phyloP scores from a whole-genome alignment of 768 basidiomycete genomes.

The Mycena alexandri region DNA sequence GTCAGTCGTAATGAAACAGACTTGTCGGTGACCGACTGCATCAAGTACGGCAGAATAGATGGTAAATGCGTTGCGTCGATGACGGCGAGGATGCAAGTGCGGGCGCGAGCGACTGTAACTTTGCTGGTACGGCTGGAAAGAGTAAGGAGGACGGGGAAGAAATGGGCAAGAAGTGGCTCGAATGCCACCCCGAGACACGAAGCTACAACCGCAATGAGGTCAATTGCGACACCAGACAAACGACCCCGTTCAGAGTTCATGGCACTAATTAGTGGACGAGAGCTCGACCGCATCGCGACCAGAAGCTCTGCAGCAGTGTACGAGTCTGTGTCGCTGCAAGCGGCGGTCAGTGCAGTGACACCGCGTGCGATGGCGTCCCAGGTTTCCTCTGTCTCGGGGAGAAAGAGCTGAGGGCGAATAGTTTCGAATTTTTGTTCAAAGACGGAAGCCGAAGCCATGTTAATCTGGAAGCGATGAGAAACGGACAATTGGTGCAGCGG shows the following conservation, averaged over 20 bases:
- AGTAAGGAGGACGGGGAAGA: constrained; percentile 75
- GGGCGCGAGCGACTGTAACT: constrained; percentile 77
- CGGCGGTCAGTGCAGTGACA: constrained; percentile 57
- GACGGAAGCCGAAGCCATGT: constrained; percentile 39
- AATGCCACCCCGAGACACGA: constrained; percentile 70
- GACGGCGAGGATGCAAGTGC: constrained; percentile 67
- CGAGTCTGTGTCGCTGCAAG: constrained; percentile 66
- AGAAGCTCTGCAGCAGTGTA: constrained; percentile 66
- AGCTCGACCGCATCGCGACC: constrained; percentile 61
- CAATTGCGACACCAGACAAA: constrained; percentile 75
- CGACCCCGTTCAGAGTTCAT: constrained; percentile 82
- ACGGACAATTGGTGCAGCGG: not conserved
- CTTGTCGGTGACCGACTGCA: constrained; percentile 76
- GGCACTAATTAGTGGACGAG: constrained; percentile 67
- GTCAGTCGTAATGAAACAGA: constrained; percentile 71
- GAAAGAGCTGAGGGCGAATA: constrained; percentile 53
- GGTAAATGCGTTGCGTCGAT: constrained; percentile 79
- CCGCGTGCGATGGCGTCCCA: constrained; percentile 78
- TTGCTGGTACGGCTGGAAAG: constrained; percentile 85
- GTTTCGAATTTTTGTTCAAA: constrained; percentile 57
- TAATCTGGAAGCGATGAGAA: constrained; percentile 1
- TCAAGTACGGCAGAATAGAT: constrained; percentile 70
- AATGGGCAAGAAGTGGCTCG: constrained; percentile 74
- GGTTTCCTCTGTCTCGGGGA: constrained; percentile 80
- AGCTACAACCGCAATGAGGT: constrained; percentile 69